Base-by-base conservation (phyloP, 257 asterid genomes). In the Pogostemon cablin region DNA sequence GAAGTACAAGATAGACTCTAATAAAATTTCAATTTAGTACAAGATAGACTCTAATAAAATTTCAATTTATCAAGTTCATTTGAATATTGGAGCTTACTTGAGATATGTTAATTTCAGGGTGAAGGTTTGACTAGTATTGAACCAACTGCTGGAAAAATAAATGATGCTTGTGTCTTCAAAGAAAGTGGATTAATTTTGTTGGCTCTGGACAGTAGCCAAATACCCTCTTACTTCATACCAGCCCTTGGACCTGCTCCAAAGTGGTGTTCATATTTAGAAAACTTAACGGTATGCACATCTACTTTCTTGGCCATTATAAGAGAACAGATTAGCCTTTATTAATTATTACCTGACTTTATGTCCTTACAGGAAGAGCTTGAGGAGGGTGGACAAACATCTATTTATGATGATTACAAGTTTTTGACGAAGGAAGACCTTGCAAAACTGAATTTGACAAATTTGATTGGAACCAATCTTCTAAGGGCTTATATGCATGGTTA, bases 211-310 rank as follows among this genome's bases (percentile, higher is more conserved):
- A 86, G 79, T 81, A 89, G 92, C 75, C 96, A 89, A 72, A 87
- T 93, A 80, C 99, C 99, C 34, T 87, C 96, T 74, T 93, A 86
- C 78, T 93, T 89, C 83, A 86, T 89, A 75, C 99, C 99, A 69
- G 93, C 90, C 73, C 96, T 93, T 59, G 98, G 98, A 60, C 96
- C 96, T 61, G 98, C 97, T 56, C 99, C 99, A 39, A 93, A 89
- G 82, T 93, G 98, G 99, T 86, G 95, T 68, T 83, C 99, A 61
- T 82, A 86, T 78, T 75, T 93, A 66, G 97, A 93, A 72, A 89
- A 84, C 72, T 66, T 93, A 78, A 93, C 97, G 72, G 97, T 93
- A 71, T 68, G 85, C 4, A 20, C 68, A 57, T 60, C 65, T 64
- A 47, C 69, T 49, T 7, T 62, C 74, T 80, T 59, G 49, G 43